Conservation (phyloP, 306 rosid species). For the Sechiopsis laciniata region DNA sequence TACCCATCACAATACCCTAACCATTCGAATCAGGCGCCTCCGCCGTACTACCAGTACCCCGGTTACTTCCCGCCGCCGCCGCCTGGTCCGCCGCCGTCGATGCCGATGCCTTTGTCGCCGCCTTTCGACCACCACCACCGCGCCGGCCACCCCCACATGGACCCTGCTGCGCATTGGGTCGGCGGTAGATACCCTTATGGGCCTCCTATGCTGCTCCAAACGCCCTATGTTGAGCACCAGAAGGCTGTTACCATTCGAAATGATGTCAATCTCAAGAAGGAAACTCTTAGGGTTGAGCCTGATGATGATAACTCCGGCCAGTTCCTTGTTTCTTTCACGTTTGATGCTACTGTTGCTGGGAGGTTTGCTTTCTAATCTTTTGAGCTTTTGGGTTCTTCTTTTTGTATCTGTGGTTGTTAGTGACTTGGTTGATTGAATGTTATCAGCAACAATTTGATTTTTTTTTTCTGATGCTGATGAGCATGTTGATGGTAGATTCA, state of each 20-base stretch:
- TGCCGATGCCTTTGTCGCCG: conserved; percentile 53
- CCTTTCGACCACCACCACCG: conserved; percentile 57
- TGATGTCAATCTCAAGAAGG: conserved; percentile 89
- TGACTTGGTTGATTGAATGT: too few relatives aligned
- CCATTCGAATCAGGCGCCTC: conserved; percentile 30
- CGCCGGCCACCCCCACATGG: conserved; percentile 31
- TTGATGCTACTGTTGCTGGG: conserved; percentile 84
- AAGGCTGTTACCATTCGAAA: conserved; percentile 84
- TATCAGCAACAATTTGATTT: too few relatives aligned
- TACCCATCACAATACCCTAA: conserved; percentile 50
- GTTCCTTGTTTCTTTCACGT: conserved; percentile 62
- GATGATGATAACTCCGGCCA: conserved; percentile 67
- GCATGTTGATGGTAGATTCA: too few relatives aligned
- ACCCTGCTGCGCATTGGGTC: conserved; percentile 45
- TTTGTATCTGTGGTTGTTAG: not conserved
- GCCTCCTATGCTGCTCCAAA: conserved; percentile 38
- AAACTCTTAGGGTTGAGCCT: conserved; percentile 60
- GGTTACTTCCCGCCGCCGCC: conserved; percentile 50
- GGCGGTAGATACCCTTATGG: conserved; percentile 60
- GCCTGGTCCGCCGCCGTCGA: conserved; percentile 48
- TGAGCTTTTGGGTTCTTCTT: not conserved
- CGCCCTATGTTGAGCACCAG: conserved; percentile 81
- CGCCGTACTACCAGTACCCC: conserved; percentile 55
- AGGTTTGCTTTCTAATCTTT: conserved; percentile 37
- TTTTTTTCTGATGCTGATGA: too few relatives aligned